Conservation (phyloP, 352 stramenopile genomes). For the Paralagenidium karlingii region DNA sequence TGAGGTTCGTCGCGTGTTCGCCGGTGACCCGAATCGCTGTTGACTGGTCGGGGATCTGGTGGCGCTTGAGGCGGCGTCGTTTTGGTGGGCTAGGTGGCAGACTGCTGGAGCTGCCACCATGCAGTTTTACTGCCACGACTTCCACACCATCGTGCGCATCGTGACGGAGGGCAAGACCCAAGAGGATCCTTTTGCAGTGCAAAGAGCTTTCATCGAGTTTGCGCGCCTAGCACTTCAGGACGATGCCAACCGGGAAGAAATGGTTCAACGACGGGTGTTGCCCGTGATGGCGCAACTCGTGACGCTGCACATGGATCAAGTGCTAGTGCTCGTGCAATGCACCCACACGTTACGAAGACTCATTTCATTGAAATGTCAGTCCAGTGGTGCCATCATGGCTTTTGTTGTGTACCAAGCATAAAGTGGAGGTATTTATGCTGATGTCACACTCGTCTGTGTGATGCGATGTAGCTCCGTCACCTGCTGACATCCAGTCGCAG, state of each 20-base stretch:
- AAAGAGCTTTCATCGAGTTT: slow-evolving; percentile 35
- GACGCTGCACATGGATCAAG: slow-evolving; percentile 11
- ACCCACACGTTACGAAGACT: slow-evolving; percentile 28
- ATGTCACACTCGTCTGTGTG: no score
- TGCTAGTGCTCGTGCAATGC: slow-evolving; percentile 23
- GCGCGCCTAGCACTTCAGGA: slow-evolving; percentile 24
- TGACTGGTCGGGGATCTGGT: no score
- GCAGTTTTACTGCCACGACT: slow-evolving; percentile 45
- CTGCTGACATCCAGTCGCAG: slow-evolving; percentile 43
- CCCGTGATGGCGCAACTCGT: slow-evolving; percentile 13
- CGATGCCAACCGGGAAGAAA: slow-evolving; percentile 9
- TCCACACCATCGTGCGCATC: slow-evolving; percentile 15
- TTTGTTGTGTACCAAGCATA: not conserved
- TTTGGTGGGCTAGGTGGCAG: no score
- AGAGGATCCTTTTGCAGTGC: slow-evolving; percentile 32
- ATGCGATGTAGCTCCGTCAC: slow-evolving; percentile 25
- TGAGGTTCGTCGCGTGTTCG: no score
- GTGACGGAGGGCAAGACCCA: slow-evolving; percentile 11
- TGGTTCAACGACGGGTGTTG: slow-evolving; percentile 25
- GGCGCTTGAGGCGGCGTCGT: no score
- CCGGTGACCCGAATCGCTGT: no score
- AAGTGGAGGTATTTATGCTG: not conserved
- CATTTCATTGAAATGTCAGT: slow-evolving; percentile 32
- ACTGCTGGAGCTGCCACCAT: no score
- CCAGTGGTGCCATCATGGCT: no score